A percentile compares a stretch with the other conserved stretches of the same genome.
Conservation (phyloP, 441 rosid genomes). For the Biscutella auriculata region DNA sequence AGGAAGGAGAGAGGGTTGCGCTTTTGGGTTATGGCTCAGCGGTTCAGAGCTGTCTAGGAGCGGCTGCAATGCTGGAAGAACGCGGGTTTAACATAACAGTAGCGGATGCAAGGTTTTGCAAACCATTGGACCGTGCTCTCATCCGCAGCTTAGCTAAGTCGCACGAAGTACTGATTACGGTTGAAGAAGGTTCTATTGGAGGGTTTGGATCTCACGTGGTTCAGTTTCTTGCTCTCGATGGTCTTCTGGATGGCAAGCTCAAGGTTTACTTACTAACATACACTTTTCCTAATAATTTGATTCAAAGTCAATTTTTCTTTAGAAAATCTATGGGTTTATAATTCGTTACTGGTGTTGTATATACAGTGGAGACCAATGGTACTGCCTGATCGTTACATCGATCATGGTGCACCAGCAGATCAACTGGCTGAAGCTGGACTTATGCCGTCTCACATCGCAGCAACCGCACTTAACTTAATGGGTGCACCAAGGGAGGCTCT, state of each 20-base stretch:
- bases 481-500: constrained; percentile 72
- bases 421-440: constrained; percentile 78
- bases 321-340: not conserved
- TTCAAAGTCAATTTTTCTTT: no score
- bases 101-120: constrained; percentile 84
- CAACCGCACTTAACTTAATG: constrained; percentile 62
- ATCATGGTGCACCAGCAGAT: constrained; percentile 82
- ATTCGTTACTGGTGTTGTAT: not conserved
- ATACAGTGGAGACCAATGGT: constrained; percentile 86
- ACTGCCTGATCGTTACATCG: constrained; percentile 72
- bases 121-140: constrained; percentile 64
- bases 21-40: constrained; percentile 75
- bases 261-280: constrained; percentile 38
- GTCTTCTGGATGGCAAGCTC: constrained; percentile 72
- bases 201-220: constrained; percentile 93
- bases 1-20: constrained; percentile 86
- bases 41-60: constrained; percentile 78
- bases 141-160: constrained; percentile 68
- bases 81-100: constrained; percentile 52
- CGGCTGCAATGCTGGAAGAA: constrained; percentile 41
- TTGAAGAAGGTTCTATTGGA: constrained; percentile 91
- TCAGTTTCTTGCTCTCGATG: constrained; percentile 78
- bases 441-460: constrained; percentile 81
- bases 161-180: constrained; percentile 68
- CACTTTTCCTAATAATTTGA: not conserved